phyloP scores from a whole-genome alignment of 257 asterid genomes.

The Cruciata laevipes region DNA sequence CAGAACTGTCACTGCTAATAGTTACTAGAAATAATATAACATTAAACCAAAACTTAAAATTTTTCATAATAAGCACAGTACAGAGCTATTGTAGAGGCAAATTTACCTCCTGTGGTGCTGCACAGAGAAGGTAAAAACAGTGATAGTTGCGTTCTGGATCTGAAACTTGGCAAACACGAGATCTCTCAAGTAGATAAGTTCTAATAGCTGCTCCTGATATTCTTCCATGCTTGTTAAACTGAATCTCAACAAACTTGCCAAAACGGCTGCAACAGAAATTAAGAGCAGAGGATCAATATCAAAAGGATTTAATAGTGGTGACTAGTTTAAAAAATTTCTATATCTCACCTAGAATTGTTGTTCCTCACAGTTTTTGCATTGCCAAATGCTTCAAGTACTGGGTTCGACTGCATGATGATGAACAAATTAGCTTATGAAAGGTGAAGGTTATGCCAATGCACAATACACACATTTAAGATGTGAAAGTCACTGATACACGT shows the following conservation, averaged over 20 bases:
- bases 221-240: conserved; percentile 83
- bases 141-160: conserved; percentile 98
- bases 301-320: conserved; percentile 3
- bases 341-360: conserved; percentile 83
- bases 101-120: conserved; percentile 87
- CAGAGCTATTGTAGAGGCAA: conserved; percentile 14
- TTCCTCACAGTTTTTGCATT: conserved; percentile 98
- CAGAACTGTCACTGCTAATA: conserved; percentile 19
- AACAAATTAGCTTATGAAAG: not conserved
- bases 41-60: not conserved
- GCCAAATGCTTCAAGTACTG: conserved; percentile 98
- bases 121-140: conserved; percentile 93
- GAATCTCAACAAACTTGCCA: conserved; percentile 96
- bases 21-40: not conserved
- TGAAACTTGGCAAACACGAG: conserved; percentile 97
- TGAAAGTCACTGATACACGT: not conserved
- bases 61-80: conserved; percentile 7
- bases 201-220: conserved; percentile 99
- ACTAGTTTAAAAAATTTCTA: not conserved
- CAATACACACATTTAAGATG: conserved; percentile 1
- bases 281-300: not conserved
- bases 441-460: conserved; percentile 10
- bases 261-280: conserved; percentile 66
- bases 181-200: conserved; percentile 94
- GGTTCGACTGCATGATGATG: conserved; percentile 73